Percentiles rank a stretch among this genome's conserved stretches.
These are phyloP conservation scores for Hypholoma fasciculare DNA, from an alignment of 768 basidiomycete species.

Conservation along the genomic window DNA sequence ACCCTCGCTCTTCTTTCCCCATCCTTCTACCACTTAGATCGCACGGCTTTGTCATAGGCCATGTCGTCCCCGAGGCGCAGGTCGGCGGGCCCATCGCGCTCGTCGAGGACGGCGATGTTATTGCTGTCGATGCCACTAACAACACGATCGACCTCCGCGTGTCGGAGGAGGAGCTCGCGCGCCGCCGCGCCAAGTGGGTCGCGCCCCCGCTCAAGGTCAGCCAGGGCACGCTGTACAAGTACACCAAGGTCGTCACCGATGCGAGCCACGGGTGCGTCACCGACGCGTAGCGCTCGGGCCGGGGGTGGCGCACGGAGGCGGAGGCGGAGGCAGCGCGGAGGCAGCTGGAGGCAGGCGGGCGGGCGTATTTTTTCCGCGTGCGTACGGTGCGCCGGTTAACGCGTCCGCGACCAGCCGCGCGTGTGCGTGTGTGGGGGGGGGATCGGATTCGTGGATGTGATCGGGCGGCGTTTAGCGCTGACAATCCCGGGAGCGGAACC, in stretches of 20 bases:
- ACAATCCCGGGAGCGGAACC: neutral
- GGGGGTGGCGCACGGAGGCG: neutral
- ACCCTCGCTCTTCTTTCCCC: conserved; percentile 4
- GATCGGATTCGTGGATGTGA: neutral
- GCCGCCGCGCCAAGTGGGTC: conserved; percentile 71
- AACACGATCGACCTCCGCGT: conserved; percentile 83
- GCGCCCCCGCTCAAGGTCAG: conserved; percentile 84
- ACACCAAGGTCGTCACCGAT: conserved; percentile 84
- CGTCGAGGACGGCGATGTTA: conserved; percentile 83
- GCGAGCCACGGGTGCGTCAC: conserved; percentile 94
- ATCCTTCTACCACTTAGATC: conserved; percentile 55
- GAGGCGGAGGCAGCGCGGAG: neutral
- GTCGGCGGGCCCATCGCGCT: conserved; percentile 93
- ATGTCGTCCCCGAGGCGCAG: conserved; percentile 96
- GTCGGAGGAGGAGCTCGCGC: conserved; percentile 75
- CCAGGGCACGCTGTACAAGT: conserved; percentile 87
- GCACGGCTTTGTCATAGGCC: conserved; percentile 95
- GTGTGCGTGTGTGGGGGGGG: neutral
- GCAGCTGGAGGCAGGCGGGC: neutral
- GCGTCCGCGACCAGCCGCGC: neutral
- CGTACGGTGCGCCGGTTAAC: no score
- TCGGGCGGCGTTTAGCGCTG: conserved; percentile 6
- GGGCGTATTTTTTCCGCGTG: no score
- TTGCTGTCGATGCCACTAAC: conserved; percentile 85
- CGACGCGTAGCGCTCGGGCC: conserved; percentile 49